Base-by-base conservation (phyloP, 257 asterid genomes). In the Hygrophila difformis region DNA sequence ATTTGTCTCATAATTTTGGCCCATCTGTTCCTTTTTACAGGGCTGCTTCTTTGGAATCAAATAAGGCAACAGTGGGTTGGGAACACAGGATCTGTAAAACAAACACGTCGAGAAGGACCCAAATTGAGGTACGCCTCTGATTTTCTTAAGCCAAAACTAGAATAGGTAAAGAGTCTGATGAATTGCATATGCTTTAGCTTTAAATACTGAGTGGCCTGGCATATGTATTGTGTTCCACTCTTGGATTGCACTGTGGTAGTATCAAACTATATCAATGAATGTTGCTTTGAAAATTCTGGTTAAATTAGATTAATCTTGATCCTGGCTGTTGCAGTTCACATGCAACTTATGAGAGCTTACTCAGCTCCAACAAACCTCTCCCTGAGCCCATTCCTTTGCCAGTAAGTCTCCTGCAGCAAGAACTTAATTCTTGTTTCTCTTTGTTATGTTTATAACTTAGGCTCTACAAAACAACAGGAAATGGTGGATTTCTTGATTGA, bases 31-130 rank as follows among this genome's bases (percentile, higher is more conserved):
- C 3, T 12, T 13, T 47, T 51, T 68, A 55, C 55, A 89, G 98
- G 98, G 37, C 65, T 82, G 64, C 79, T 82, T 59, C 93, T 79
- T 40, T 89, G 98, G 96, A 85, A 72, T 56, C 94, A 89, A 49
- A 79, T 78, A 9, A 77, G 98, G 74, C 77, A 79, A 56, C 93
- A 77, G 60, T 85, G 98, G 98, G 65, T 79, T 48, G 95, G 83
- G 44, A 76, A 53, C 51, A 89, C 67, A 68, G 71, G 68, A 22
- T 44, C 82, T 33, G 62, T 73, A 55, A 67, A 61, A 47, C 33
- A 39, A 8, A 66, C 44, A 41, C 68, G 68, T 26, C 22, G 61
- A 57, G 81, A 48, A 55, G 96, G 73, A 41, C 77, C 87, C 48
- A 85, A 69, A 63, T 23, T 79, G 67, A 67, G 83, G 98, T 85